Evolutionary conservation across 179 eudicot species (phyloP), one percentile per base, ranked within the genome.

Genomic region (Amaranthus tricolor): DNA sequence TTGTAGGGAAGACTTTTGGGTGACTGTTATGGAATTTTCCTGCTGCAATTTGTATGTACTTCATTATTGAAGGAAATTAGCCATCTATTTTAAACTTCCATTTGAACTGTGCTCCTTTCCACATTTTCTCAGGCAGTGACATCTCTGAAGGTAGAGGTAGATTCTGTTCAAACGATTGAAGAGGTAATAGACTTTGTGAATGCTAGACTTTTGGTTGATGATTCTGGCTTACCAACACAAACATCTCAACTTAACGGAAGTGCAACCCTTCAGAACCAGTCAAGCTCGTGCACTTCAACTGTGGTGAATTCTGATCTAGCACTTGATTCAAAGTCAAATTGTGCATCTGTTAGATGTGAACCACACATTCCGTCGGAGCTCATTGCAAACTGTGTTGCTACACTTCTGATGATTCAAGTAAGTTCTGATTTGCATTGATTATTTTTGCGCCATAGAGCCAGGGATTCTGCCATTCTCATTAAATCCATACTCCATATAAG

Each of bases 401-500:
- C 93, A n/a, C 70, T 95, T 72, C 88, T 93, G 74, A 93, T 93
- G 97, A 93, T 95, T 81, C 99, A 93, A 92, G 99, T 95, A 81
- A 84, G 66, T 63, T 47, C 56, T 59, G 51, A 21, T 9, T 68
- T 55, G 43, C 73, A 58, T n/a, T 48, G 15, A 49, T 70, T 64
- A 49, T 6, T 45, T 60, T 68, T 17, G 43, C 72, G 40, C 17
- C 17, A 7, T 60, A 43, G 49, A 72, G 51, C 15, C 58, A 54
- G 16, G 53, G 21, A 61, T 67, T 11, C 10, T n/a, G 31, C 57
- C 6, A 7, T 17, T 16, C 43, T 68, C 40, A 11, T 50, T 19
- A 67, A 21, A 1, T 47, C 31, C n/a, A 7, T 55, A 16, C 21
- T 47, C 49, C 12, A 14, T 55, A 16, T 21, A 3, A 15, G n/a